Base-by-base conservation (phyloP, 768 basidiomycete genomes). In the Tylopilus sp. region DNA sequence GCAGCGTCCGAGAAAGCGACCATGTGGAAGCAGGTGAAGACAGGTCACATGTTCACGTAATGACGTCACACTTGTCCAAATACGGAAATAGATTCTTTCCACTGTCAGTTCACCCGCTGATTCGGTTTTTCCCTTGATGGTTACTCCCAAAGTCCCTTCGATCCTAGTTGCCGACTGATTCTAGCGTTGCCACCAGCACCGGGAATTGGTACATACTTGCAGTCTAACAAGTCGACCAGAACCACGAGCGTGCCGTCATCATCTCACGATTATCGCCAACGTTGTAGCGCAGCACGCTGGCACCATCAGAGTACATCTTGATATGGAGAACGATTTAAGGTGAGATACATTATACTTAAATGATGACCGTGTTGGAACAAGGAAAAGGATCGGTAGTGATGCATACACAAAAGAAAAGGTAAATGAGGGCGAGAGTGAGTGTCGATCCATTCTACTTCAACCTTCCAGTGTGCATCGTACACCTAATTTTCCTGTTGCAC, bases 341-440 rank as follows among this genome's bases (percentile, higher is more conserved):
- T 36, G 40, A 52, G 49, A 63, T 61, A 60, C 43, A 53, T 23
- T 47, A 57, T 53, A n/a, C n/a, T n/a, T n/a, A 52, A 53, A 50
- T 44, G 30, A 56, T 25, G 39, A 44, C 42, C 52, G 8, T 28
- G 36, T 41, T 12, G 11, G 26, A 23, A 41, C 25, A 47, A 39
- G 26, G 33, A 49, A 31, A 31, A 26, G 40, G 41, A 51, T 43
- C 26, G 47, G 39, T 7, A 7, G 21, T 40, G 31, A 42, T 38
- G 40, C 22, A 22, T 39, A 51, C 40, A 54, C 47, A 53, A 42
- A 47, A 45, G 39, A 47, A 4, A 35, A 26, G 23, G 28, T 31
- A 42, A 52, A 42, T n/a, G 48, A 48, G 44, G 21, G 48, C 41
- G 50, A 26, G 26, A 40, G 23, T 17, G 36, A 40, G 23, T 13